Base-by-base conservation (phyloP, 1,284 basidiomycete genomes). In the Bothia castanella region DNA sequence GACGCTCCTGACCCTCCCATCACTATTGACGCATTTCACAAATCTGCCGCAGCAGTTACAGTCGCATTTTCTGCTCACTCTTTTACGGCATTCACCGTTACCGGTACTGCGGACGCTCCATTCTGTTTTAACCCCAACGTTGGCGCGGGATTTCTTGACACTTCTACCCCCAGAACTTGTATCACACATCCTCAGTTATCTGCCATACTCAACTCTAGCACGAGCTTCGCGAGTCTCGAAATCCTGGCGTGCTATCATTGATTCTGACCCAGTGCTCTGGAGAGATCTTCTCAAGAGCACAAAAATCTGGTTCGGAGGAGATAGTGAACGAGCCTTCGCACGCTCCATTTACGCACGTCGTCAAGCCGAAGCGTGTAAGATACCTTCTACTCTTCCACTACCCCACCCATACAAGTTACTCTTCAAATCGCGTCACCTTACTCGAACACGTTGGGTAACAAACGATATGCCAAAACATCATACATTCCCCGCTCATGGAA, bases 91-190 rank as follows among this genome's bases (percentile, higher is more conserved):
- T 61, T 91, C 91, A 12, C 84, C 90, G 3, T 76, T 93, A 16
- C 83, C 89, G 8, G 90, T 93, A 37, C 73, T 94, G 27, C 85
- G 91, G 48, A 87, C 85, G 5, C 70, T 93, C 14, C 87, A 93
- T 64, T 85, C 86, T 39, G 84, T 94, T 54, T 75, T 94, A 57
- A 85, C 86, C 1, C 89, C 90, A 27, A 90, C 88, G 8, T 74
- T 94, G 23, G 88, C 89, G 19, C 85, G 91, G 59, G 92, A 94
- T 69, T 94, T 93, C 66, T 76, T 94, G 56, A 88, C 85, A 3
- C 79, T 92, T 38, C 77, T 94, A 7, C 92, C 92, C 9, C 84
- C 89, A 19, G 91, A 94, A 60, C 81, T 94, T 41, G 85, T 89
- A 43, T 87, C 88, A 0, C 83, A 87, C 52, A 77, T 94, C 52